phyloP scores from a whole-genome alignment of 768 basidiomycete genomes.

The Auricularia heimuer region DNA sequence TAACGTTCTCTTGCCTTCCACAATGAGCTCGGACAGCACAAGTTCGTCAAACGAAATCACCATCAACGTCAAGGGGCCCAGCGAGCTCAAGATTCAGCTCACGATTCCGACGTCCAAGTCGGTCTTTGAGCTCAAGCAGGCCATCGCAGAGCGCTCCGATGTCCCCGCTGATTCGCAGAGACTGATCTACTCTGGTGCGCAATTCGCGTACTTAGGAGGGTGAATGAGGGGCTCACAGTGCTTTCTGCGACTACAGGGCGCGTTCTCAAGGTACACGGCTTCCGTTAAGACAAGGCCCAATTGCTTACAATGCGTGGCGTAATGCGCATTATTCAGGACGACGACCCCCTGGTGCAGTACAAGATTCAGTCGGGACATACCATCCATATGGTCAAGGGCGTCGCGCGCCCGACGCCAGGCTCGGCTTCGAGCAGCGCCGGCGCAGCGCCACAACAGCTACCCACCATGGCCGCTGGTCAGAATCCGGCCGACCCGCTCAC shows the following conservation, averaged over 20 bases:
- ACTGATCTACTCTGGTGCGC: constrained; percentile 82
- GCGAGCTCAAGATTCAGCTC: constrained; percentile 87
- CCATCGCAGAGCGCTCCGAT: constrained; percentile 76
- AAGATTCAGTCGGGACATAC: constrained; percentile 87
- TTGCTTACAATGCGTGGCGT: constrained; percentile 4
- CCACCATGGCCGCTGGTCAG: constrained; percentile 86
- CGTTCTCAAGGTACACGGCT: constrained; percentile 50
- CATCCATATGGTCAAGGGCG: constrained; percentile 90
- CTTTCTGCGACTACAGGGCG: constrained; percentile 34
- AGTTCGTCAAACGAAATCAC: not conserved
- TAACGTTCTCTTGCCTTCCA: not conserved
- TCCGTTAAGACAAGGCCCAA: not conserved
- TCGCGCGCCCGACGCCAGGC: constrained; percentile 33
- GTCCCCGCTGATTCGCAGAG: constrained; percentile 82
- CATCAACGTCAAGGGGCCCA: constrained; percentile 45
- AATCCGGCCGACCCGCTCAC: constrained; percentile 81
- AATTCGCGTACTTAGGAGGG: not conserved
- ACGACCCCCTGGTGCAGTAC: constrained; percentile 72
- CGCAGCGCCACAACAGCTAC: constrained; percentile 44
- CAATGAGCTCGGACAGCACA: not conserved
- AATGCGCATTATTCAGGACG: constrained; percentile 42
- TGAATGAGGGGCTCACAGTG: constrained; percentile 1
- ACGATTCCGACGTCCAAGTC: constrained; percentile 73
- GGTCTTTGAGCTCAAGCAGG: constrained; percentile 82
- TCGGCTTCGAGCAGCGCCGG: constrained; percentile 19